phyloP scores from a whole-genome alignment of 2,329 filamentous ascomycete species.

The Coniochaeta sp. region DNA sequence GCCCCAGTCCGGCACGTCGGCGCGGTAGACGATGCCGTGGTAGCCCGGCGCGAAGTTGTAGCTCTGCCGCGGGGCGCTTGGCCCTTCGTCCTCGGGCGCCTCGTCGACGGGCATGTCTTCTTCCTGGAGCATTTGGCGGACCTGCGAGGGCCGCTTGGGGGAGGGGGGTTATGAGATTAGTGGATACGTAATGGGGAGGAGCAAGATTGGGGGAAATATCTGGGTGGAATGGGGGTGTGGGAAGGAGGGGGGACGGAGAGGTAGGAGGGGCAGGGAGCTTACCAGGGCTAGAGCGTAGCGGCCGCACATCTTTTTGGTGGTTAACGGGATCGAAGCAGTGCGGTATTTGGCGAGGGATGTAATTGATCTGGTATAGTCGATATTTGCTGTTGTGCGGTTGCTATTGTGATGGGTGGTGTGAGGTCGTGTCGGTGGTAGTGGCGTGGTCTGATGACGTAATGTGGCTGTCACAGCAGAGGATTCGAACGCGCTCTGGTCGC shows the following conservation, averaged over 20 bases:
- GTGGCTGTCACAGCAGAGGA: background rate
- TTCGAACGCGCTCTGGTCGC: background rate
- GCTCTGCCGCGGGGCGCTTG: conserved; percentile 56
- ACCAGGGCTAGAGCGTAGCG: conserved; percentile 21
- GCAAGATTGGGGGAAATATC: too few species aligned
- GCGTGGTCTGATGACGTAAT: background rate
- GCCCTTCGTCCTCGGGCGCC: conserved; percentile 61
- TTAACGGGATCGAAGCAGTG: background rate
- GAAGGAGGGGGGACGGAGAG: background rate
- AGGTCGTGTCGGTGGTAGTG: background rate
- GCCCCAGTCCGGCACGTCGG: conserved; percentile 58
- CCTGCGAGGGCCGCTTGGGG: conserved; percentile 63
- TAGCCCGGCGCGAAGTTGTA: conserved; percentile 94
- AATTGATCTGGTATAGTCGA: background rate
- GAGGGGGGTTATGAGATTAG: background rate
- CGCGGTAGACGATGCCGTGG: conserved; percentile 78
- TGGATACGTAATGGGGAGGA: too few species aligned
- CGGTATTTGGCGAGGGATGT: background rate
- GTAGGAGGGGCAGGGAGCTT: conserved; percentile 8
- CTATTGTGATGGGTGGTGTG: background rate
- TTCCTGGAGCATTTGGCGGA: conserved; percentile 66
- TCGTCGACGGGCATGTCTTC: conserved; percentile 68
- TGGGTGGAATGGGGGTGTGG: background rate
- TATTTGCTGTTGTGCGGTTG: background rate
- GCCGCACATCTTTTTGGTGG: conserved; percentile 9